Base-by-base conservation (phyloP, 2,329 filamentous ascomycete species). In the Aspergillus awamori region DNA sequence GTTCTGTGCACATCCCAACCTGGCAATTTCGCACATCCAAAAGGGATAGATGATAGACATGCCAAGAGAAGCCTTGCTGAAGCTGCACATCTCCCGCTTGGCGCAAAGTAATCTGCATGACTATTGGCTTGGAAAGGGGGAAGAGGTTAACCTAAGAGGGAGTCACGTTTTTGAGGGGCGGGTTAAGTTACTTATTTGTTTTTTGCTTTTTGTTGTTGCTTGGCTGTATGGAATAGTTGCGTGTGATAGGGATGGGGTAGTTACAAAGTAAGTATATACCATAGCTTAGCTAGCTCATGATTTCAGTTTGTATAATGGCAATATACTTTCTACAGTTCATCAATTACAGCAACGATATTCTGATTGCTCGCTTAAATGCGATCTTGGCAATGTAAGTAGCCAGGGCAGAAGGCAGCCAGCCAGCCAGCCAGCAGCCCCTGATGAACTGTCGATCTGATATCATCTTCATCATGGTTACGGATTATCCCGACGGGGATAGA, bases 31-130 rank as follows among this genome's bases (percentile, higher is more conserved):
- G 8, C 11, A 26, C 17, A n/a, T 24, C 24, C 30, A 17, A 55
- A 17, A 45, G 15, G 11, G 45, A 58, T 30, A 33, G 22, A 51
- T 58, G 33, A 36, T 36, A 36, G 17, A 38, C 28, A 38, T 36
- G 47, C 48, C 55, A 57, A 57, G 55, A 57, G n/a, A 49, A 15
- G 57, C 57, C 57, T 58, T 58, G 57, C 57, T 45, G 57, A 38
- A 24, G 48, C 38, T 58, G 57, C 36, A 51, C 49, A 52, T 53
- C 48, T 22, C 30, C 48, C 39, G 57, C 57, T 58, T 58, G 57
- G 57, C 57, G n/a, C 13, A 33, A 36, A 45, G 17, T 45, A 48
- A 53, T 45, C 55, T 36, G 22, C 43, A 15, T 38, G 11, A 39
- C 55, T 58, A 58, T 58, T 58, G 57, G 57, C 57, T 58, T 58